Evolutionary conservation across 2,329 filamentous ascomycete species (phyloP).

Genomic region (Harringtonia lauricola): DNA sequence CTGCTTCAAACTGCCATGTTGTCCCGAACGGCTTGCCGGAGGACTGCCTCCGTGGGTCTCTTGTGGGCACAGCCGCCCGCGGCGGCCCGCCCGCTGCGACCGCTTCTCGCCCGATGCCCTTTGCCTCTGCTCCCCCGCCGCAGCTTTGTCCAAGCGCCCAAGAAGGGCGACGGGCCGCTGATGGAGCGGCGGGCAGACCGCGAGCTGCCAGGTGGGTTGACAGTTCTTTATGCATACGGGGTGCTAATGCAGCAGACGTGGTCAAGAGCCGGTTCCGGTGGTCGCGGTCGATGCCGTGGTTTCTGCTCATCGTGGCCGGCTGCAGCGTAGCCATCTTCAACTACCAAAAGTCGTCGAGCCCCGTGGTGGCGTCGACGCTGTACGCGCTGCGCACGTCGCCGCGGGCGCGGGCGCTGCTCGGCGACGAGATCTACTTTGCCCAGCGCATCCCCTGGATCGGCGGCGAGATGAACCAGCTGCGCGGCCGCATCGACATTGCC

Average conservation of each 20-base stretch:
- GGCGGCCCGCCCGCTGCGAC: slow-evolving; percentile 1
- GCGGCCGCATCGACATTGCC: slow-evolving; percentile 76
- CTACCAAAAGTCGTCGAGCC: slow-evolving; percentile 91
- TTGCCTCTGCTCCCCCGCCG: slow-evolving; percentile 20
- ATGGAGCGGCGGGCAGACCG: slow-evolving; percentile 55
- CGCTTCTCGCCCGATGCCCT: background rate
- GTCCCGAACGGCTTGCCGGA: slow-evolving; percentile 7
- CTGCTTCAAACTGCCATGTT: slow-evolving; percentile 4
- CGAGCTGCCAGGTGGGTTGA: slow-evolving; percentile 53
- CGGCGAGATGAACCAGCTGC: slow-evolving; percentile 86
- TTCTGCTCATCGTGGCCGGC: slow-evolving; percentile 58
- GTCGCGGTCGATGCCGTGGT: slow-evolving; percentile 68
- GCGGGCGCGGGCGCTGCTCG: slow-evolving; percentile 64
- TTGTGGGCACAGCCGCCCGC: slow-evolving; percentile 4
- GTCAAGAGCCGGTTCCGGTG: slow-evolving; percentile 43
- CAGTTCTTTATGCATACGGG: slow-evolving; percentile 1
- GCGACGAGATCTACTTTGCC: slow-evolving; percentile 77
- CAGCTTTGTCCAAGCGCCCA: slow-evolving; percentile 42
- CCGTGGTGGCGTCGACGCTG: slow-evolving; percentile 75
- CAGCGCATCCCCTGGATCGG: slow-evolving; percentile 72
- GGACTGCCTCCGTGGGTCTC: slow-evolving; percentile 4
- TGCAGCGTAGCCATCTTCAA: slow-evolving; percentile 90
- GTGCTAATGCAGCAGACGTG: slow-evolving; percentile 27
- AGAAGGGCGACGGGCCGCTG: slow-evolving; percentile 52
- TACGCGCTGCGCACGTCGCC: slow-evolving; percentile 81